Percentiles rank a stretch among this genome's conserved stretches.
phyloP scores from a whole-genome alignment of 2,329 filamentous ascomycete species.

The Achaetomium macrosporum region DNA sequence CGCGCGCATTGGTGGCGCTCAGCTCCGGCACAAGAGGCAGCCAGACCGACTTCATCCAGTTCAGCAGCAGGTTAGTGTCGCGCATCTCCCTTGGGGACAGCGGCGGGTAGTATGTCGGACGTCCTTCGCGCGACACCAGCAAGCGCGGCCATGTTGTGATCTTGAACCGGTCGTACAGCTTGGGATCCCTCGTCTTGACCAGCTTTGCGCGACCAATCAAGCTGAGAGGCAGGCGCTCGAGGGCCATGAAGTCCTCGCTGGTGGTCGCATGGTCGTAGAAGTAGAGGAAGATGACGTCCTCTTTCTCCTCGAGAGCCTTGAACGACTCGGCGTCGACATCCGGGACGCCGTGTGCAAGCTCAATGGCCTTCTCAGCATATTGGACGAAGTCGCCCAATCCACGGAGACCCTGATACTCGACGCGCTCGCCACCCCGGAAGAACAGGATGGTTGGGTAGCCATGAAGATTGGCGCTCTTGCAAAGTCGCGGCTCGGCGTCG shows the following conservation, averaged over 20 bases:
- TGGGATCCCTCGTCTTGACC: conserved; percentile 80
- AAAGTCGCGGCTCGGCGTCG: conserved; percentile 77
- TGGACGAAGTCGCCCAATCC: conserved; percentile 84
- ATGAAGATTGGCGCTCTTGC: conserved; percentile 76
- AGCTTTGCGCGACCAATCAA: conserved; percentile 88
- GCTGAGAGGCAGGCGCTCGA: conserved; percentile 80
- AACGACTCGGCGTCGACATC: conserved; percentile 75
- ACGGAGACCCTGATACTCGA: conserved; percentile 88
- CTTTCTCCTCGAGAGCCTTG: conserved; percentile 78
- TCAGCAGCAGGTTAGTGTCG: conserved; percentile 70
- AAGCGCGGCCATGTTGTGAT: conserved; percentile 96
- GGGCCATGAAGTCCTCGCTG: conserved; percentile 80
- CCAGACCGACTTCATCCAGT: conserved; percentile 97
- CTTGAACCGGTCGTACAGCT: conserved; percentile 77
- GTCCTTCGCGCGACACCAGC: conserved; percentile 80
- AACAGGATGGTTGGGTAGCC: conserved; percentile 88
- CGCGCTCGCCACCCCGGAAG: conserved; percentile 84
- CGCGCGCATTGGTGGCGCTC: conserved; percentile 81
- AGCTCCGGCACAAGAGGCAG: conserved; percentile 91
- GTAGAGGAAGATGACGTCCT: conserved; percentile 95
- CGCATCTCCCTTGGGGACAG: conserved; percentile 89
- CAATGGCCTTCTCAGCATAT: conserved; percentile 81
- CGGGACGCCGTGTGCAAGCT: conserved; percentile 67
- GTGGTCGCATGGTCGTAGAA: conserved; percentile 97
- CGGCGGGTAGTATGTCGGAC: conserved; percentile 83